phyloP scores from a whole-genome alignment of 768 basidiomycete species.

The Lactarius indigo region DNA sequence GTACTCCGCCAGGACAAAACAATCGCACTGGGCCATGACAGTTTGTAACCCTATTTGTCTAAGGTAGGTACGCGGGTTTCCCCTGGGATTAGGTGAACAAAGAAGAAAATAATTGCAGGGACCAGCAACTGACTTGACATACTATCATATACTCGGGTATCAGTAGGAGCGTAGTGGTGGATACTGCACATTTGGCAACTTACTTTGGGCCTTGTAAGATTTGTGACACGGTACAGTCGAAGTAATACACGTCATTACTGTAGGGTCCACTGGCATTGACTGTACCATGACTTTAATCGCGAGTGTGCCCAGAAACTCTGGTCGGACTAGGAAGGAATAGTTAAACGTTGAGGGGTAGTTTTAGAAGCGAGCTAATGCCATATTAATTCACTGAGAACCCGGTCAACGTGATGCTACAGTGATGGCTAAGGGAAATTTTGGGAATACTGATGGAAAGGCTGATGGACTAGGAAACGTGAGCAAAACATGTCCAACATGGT shows the following conservation, averaged over 20 bases:
- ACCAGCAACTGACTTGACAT: conserved; percentile 49
- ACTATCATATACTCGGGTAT: conserved; percentile 40
- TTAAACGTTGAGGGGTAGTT: neutral
- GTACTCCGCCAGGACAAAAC: conserved; percentile 91
- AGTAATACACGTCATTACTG: too few relatives aligned
- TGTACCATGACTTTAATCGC: conserved; percentile 57
- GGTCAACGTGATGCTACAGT: neutral
- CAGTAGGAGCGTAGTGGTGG: neutral
- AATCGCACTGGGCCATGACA: conserved; percentile 85
- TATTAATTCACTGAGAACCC: conserved; percentile 43
- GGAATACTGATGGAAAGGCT: conserved; percentile 58
- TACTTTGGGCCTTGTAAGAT: conserved; percentile 76
- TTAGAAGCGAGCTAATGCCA: conserved; percentile 31
- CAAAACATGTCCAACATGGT: conserved; percentile 84
- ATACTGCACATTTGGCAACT: conserved; percentile 26
- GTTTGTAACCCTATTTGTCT: conserved; percentile 80
- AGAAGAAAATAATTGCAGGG: neutral
- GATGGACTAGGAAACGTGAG: conserved; percentile 51
- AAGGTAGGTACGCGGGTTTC: conserved; percentile 81
- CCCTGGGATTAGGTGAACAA: conserved; percentile 39
- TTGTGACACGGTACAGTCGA: too few relatives aligned
- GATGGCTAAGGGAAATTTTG: neutral
- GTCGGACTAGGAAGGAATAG: conserved; percentile 55
- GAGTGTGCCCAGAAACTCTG: conserved; percentile 58
- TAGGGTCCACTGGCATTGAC: too few relatives aligned